Evolutionary conservation across 495 filamentous ascomycete genomes (phyloP).

Genomic region (Xylaria curta): DNA sequence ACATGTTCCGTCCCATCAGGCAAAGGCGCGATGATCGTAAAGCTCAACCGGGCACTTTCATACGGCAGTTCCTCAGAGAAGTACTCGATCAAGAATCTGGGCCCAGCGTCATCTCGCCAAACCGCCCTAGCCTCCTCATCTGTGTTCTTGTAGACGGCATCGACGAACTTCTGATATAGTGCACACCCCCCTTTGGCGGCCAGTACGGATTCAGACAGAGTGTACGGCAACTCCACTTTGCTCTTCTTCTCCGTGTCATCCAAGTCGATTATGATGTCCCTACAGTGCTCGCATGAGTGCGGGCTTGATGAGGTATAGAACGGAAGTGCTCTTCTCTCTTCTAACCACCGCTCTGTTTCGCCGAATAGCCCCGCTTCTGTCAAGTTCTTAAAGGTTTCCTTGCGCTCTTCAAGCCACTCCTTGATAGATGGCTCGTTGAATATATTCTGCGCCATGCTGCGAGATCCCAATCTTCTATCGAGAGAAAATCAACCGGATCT

Average conservation of each 20-base stretch:
- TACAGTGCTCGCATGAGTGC: constrained; percentile 14
- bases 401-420: neutral
- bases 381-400: neutral
- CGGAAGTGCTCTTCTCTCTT: neutral
- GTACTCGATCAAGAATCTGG: neutral
- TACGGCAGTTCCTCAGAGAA: neutral
- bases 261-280: neutral
- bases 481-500: neutral
- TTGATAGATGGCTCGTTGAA: neutral
- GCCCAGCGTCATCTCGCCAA: neutral
- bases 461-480: neutral
- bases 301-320: constrained; percentile 17
- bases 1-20: constrained; percentile 6
- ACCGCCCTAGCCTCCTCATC: neutral
- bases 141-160: constrained; percentile 2
- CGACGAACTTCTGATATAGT: constrained; percentile 28
- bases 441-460: neutral
- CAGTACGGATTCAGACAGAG: constrained; percentile 16
- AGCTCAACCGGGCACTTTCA: constrained; percentile 15
- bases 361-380: neutral
- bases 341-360: constrained; percentile 10
- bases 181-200: constrained; percentile 29
- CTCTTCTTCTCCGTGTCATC: neutral
- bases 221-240: neutral
- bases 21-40: constrained; percentile 2